Percentiles rank a stretch among this genome's conserved stretches.
Evolutionary conservation across 148 eudicot genomes (phyloP).

Genomic region (Rhododendron ferrugineum): DNA sequence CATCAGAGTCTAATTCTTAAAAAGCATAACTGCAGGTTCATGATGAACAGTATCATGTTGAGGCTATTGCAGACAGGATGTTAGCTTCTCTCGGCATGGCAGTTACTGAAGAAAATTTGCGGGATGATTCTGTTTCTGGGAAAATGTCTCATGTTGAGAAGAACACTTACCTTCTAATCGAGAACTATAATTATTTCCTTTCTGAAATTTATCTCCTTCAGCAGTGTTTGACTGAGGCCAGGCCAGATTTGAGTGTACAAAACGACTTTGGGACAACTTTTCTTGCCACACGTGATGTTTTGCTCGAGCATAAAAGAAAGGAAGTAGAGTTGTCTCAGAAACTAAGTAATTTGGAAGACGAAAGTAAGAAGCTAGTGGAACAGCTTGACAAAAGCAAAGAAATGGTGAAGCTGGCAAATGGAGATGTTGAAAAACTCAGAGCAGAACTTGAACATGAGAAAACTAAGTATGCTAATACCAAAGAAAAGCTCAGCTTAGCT

Average conservation of each 20-base stretch:
- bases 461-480: conserved; percentile 61
- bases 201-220: conserved; percentile 64
- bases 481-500: conserved; percentile 94
- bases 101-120: conserved; percentile 46
- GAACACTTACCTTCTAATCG: conserved; percentile 45
- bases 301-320: conserved; percentile 50
- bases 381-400: conserved; percentile 46
- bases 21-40: conserved; percentile 36
- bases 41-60: conserved; percentile 47
- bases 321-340: conserved; percentile 50
- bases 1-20: conserved; percentile 18
- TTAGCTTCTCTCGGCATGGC: conserved; percentile 49
- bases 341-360: conserved; percentile 48
- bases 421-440: conserved; percentile 53
- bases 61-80: conserved; percentile 50
- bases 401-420: conserved; percentile 35
- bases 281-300: conserved; percentile 46
- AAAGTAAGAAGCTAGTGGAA: conserved; percentile 47
- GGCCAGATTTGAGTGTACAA: conserved; percentile 49
- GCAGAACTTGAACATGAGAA: conserved; percentile 90
- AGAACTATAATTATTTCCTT: conserved; percentile 67
- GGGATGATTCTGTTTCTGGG: conserved; percentile 45
- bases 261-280: conserved; percentile 47
- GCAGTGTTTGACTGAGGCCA: conserved; percentile 53
- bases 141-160: conserved; percentile 65